Base-by-base conservation (phyloP, 2,329 filamentous ascomycete genomes). In the Botryotinia globosa region DNA sequence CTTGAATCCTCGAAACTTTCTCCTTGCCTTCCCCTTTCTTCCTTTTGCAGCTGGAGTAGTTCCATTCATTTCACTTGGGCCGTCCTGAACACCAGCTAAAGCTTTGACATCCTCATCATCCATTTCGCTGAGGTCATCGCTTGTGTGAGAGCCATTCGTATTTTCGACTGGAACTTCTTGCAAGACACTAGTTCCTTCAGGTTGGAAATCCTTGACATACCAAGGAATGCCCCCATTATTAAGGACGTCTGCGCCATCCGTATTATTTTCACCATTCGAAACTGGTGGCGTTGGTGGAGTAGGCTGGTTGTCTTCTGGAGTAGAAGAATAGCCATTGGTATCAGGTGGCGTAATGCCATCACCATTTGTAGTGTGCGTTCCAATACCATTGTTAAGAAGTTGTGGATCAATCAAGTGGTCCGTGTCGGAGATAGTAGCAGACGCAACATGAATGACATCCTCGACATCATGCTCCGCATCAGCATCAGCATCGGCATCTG, bases 121-220 rank as follows among this genome's bases (percentile, higher is more conserved):
- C 80, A 98, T 90, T 80, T 98, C 95, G 72, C 92, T 97, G 34
- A 98, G 86, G 77, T 95, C 93, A 81, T 97, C 94, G 78, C 93
- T 97, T 82, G 95, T 90, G 22, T 86, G 88, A 44, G 89, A 85
- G 76, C 89, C 71, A n/a, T 92, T 89, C 72, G 94, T 92, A 48
- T 90, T 87, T 2, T 91, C 92, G 22, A 39, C 45, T 22, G 61
- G 12, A 32, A 73, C 66, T 20, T 73, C 61, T 76, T 91, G 91
- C 72, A 92, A 85, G 16, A 95, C 88, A 0, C 91, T 95, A 0
- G 94, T 97, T 72, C 94, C 95, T 70, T 89, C 79, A 71, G 92
- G 91, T 69, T 96, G 89, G 80, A 97, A 97, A 14, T 89, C 87
- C 79, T 92, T 88, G 73, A 97, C 87, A 81, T 97, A 97, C 94